phyloP scores from a whole-genome alignment of 257 asterid genomes.

The Solanum clarkiae region DNA sequence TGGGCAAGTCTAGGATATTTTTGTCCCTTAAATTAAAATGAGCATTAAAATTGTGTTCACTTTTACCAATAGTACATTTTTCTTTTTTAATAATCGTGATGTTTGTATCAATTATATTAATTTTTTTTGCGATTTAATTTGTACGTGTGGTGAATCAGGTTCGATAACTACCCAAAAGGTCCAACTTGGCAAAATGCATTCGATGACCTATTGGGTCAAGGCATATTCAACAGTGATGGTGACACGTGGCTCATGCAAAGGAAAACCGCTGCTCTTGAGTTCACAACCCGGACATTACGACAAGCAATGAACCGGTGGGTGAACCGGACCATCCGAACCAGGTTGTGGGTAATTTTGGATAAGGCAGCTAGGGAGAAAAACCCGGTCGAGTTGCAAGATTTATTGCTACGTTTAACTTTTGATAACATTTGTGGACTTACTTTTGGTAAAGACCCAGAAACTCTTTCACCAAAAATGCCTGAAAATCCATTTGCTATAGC shows the following conservation, averaged over 20 bases:
- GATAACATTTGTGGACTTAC: constrained; percentile 85
- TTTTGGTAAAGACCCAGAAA: constrained; percentile 76
- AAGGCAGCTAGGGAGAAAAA: constrained; percentile 37
- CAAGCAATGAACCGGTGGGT: constrained; percentile 96
- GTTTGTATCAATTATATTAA: neutral
- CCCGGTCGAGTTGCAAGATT: constrained; percentile 58
- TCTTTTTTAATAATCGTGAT: neutral
- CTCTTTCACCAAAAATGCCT: constrained; percentile 60
- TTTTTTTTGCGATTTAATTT: neutral
- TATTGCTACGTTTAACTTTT: constrained; percentile 56
- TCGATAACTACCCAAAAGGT: constrained; percentile 78
- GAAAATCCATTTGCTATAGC: constrained; percentile 65
- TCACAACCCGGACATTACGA: constrained; percentile 79
- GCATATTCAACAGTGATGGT: constrained; percentile 80
- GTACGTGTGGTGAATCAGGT: constrained; percentile 9
- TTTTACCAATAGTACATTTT: neutral
- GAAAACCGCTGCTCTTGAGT: constrained; percentile 80
- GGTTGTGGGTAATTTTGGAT: constrained; percentile 57
- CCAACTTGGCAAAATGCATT: constrained; percentile 84
- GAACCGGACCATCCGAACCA: constrained; percentile 64
- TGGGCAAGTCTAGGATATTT: neutral
- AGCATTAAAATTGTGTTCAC: neutral
- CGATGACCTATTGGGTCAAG: constrained; percentile 78
- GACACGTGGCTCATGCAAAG: constrained; percentile 79
- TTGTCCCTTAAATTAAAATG: neutral